phyloP scores from a whole-genome alignment of 2,329 filamentous ascomycete species.

The Cercospora janseana region DNA sequence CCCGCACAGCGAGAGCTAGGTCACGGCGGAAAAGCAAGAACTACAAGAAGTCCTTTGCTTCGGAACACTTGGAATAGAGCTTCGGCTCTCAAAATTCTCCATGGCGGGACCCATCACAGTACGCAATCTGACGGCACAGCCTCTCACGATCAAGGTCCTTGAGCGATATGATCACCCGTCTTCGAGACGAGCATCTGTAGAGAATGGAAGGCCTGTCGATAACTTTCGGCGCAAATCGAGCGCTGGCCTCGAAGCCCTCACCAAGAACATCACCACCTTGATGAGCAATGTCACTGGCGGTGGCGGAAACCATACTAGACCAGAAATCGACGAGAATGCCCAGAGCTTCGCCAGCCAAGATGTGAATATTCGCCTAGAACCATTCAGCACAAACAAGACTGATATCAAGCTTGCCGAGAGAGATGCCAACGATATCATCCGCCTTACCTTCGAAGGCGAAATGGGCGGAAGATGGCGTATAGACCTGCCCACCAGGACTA shows the following conservation, averaged over 20 bases:
- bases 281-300: conserved; percentile 32
- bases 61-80: not conserved
- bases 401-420: conserved; percentile 60
- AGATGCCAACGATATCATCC: conserved; percentile 62
- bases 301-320: conserved; percentile 31
- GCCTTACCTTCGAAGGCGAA: conserved; percentile 69
- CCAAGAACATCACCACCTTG: conserved; percentile 34
- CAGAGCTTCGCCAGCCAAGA: conserved; percentile 62
- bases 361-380: conserved; percentile 61
- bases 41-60: not conserved
- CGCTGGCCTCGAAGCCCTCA: conserved; percentile 40
- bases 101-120: conserved; percentile 58
- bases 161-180: conserved; percentile 67
- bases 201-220: conserved; percentile 12
- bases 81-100: not conserved
- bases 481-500: conserved; percentile 62
- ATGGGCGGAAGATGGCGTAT: conserved; percentile 64
- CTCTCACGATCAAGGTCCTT: conserved; percentile 69
- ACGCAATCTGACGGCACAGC: conserved; percentile 74
- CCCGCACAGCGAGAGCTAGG: not conserved
- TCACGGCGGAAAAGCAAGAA: not conserved
- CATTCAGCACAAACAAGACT: conserved; percentile 66
- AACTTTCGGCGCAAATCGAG: conserved; percentile 17
- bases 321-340: conserved; percentile 54
- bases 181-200: conserved; percentile 31